These are phyloP conservation scores for Fusarium goolgardi DNA, from an alignment of 2,329 filamentous ascomycete genomes.

Conservation along the genomic window DNA sequence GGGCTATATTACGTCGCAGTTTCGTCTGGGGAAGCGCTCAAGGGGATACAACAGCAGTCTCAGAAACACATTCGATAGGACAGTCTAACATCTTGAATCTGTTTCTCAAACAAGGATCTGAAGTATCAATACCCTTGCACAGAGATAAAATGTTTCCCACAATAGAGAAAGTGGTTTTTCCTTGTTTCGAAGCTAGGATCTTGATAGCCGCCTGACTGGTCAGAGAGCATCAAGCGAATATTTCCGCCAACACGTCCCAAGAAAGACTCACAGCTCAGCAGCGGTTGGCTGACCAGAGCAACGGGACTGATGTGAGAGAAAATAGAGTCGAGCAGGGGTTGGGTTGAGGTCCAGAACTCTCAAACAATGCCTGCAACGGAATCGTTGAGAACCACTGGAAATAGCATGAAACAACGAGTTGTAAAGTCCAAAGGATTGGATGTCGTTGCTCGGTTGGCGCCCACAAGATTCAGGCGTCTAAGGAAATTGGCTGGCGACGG, in stretches of 20 bases:
- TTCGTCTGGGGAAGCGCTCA: conserved; percentile 38
- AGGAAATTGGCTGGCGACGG: conserved; percentile 35
- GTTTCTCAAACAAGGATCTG: conserved; percentile 25
- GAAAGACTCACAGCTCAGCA: conserved; percentile 24
- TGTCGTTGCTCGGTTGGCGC: conserved; percentile 36
- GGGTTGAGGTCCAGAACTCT: conserved; percentile 10
- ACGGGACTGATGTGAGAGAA: conserved; percentile 5
- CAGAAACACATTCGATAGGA: conserved; percentile 13
- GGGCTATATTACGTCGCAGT: conserved; percentile 12
- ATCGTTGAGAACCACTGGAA: conserved; percentile 8
- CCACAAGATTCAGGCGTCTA: conserved; percentile 35
- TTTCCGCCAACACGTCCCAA: conserved; percentile 10
- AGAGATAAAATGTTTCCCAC: conserved; percentile 8
- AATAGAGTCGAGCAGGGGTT: conserved; percentile 19
- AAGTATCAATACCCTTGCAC: background rate
- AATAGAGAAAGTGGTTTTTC: conserved; percentile 11
- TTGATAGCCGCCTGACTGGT: conserved; percentile 43
- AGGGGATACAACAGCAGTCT: conserved; percentile 17
- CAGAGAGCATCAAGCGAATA: conserved; percentile 9
- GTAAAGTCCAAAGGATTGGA: conserved; percentile 32
- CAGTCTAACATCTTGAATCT: conserved; percentile 7
- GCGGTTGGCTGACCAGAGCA: conserved; percentile 27
- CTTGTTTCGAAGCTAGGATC: conserved; percentile 36
- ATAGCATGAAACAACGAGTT: conserved; percentile 23
- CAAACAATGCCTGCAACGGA: conserved; percentile 12